These are phyloP conservation scores for Phlebiopsis gigantea DNA, from an alignment of 768 basidiomycete species.

Conservation along the genomic window DNA sequence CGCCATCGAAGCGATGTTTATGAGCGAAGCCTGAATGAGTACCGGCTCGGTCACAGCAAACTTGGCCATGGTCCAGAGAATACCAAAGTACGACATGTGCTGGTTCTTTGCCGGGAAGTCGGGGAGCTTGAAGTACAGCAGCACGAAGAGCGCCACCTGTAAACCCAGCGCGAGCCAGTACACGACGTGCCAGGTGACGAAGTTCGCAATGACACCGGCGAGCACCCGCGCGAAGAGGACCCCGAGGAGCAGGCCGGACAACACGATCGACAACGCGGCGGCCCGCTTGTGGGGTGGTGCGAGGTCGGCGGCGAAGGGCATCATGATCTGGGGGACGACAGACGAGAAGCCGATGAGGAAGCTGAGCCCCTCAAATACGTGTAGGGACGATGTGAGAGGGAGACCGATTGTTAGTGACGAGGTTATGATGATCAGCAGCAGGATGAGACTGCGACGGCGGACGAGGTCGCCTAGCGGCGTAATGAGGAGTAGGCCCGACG, in stretches of 20 bases:
- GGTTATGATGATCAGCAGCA: constrained; percentile 50
- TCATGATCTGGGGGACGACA: constrained; percentile 72
- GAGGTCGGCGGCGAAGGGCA: constrained; percentile 77
- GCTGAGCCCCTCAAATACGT: constrained; percentile 58
- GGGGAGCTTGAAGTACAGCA: constrained; percentile 65
- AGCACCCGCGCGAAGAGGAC: constrained; percentile 71
- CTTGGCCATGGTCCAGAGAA: constrained; percentile 70
- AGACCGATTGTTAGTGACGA: constrained; percentile 66
- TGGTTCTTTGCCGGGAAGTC: constrained; percentile 79
- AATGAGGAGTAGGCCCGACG: constrained; percentile 45
- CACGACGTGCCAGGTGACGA: constrained; percentile 64
- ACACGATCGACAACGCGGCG: constrained; percentile 69
- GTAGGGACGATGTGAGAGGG: constrained; percentile 52
- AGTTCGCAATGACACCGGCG: constrained; percentile 71
- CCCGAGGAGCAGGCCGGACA: constrained; percentile 62
- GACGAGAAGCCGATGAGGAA: constrained; percentile 68
- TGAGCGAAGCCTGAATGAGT: constrained; percentile 58
- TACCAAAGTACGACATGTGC: constrained; percentile 58
- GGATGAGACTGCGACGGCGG: constrained; percentile 64
- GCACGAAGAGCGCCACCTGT: constrained; percentile 51
- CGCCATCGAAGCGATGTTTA: constrained; percentile 55
- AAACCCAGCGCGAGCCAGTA: constrained; percentile 76
- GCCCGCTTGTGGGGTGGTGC: constrained; percentile 71
- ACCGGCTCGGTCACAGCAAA: constrained; percentile 51
- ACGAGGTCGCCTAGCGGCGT: constrained; percentile 82